Evolutionary conservation across 2,329 filamentous ascomycete species (phyloP).

Genomic region (Sclerotinia minor): DNA sequence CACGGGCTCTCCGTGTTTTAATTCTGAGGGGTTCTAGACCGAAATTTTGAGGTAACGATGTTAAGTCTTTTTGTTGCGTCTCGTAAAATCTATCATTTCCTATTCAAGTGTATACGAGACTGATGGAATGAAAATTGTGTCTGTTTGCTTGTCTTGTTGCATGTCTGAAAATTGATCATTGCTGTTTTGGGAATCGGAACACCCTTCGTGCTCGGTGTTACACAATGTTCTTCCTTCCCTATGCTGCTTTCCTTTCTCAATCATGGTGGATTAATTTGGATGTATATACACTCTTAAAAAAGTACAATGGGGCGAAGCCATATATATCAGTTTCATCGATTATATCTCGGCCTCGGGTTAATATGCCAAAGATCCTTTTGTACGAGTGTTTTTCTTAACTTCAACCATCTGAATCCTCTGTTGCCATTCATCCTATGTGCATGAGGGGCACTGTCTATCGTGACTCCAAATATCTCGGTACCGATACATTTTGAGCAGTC

Average conservation of each 20-base stretch:
- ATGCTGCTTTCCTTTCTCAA: not conserved
- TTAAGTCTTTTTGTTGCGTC: slow-evolving; percentile 17
- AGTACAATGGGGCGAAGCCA: not conserved
- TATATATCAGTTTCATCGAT: not conserved
- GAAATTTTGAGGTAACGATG: not conserved
- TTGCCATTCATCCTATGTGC: not conserved
- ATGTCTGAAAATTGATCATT: slow-evolving; percentile 23
- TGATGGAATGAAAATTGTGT: not conserved
- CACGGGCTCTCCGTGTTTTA: slow-evolving; percentile 14
- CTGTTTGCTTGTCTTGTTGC: slow-evolving; percentile 9
- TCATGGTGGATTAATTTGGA: not conserved
- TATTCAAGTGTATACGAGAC: slow-evolving; percentile 6
- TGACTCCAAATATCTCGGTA: not conserved
- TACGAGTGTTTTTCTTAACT: not conserved
- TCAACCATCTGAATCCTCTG: not conserved
- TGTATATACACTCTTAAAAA: not conserved
- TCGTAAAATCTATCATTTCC: slow-evolving; percentile 23
- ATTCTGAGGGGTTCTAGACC: not conserved
- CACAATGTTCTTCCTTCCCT: no score
- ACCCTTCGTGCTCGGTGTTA: not conserved
- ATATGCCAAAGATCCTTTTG: not conserved
- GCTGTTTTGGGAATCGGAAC: slow-evolving; percentile 10
- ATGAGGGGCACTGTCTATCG: not conserved
- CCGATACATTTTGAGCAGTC: not conserved
- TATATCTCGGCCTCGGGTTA: not conserved